These are phyloP conservation scores for Holtermannia corniformis DNA, from an alignment of 768 basidiomycete species.

Conservation along the genomic window DNA sequence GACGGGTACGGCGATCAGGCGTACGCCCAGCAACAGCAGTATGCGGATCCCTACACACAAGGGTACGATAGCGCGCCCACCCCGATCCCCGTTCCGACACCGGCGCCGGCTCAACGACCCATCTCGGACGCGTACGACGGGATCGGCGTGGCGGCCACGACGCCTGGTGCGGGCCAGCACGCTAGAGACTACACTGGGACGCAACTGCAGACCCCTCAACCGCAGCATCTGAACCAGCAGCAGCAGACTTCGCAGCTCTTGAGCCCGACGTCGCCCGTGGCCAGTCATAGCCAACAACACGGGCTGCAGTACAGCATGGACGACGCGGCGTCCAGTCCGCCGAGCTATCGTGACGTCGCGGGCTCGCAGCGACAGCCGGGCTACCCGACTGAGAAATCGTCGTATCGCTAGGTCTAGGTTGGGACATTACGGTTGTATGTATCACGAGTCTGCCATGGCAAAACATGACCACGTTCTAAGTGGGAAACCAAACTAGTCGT, in stretches of 20 bases:
- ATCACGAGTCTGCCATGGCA: not conserved
- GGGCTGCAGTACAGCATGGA: not conserved
- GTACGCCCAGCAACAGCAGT: conserved; percentile 8
- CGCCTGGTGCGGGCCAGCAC: not conserved
- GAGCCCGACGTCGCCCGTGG: not conserved
- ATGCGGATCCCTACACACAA: conserved; percentile 1
- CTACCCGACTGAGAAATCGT: not conserved
- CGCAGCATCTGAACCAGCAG: conserved; percentile 5
- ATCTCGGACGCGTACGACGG: conserved; percentile 8
- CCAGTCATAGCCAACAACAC: not conserved
- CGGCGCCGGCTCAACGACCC: not conserved
- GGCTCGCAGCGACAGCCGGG: not conserved
- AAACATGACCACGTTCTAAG: not conserved
- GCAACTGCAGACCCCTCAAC: conserved; percentile 1
- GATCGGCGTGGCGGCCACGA: conserved; percentile 19
- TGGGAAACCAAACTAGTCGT: not conserved
- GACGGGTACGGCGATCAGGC: conserved; percentile 7
- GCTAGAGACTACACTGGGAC: not conserved
- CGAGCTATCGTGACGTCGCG: conserved; percentile 6
- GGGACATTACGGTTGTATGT: not conserved
- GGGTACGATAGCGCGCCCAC: conserved; percentile 1
- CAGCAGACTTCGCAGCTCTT: not conserved
- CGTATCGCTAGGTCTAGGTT: not conserved
- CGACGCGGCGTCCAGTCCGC: conserved; percentile 3
- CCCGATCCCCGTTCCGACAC: conserved; percentile 4